These are phyloP conservation scores for Solanum lycopersicoides DNA, from an alignment of 257 asterid genomes.

Conservation along the genomic window DNA sequence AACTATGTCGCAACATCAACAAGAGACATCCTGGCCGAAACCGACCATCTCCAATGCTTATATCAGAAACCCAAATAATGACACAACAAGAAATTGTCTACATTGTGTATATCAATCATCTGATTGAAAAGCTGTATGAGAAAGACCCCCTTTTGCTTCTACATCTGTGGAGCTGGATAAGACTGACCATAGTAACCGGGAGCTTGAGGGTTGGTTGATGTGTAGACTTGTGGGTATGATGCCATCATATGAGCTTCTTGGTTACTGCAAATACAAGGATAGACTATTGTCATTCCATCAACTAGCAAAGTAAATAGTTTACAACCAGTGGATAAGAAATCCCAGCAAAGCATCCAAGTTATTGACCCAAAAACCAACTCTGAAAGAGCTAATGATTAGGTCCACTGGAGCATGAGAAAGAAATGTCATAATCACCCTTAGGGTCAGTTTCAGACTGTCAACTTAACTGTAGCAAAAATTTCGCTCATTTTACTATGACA, in stretches of 20 bases:
- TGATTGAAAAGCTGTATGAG: not conserved
- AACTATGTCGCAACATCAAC: slow-evolving; percentile 1
- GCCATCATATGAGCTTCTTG: slow-evolving; percentile 32
- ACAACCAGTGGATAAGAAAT: not conserved
- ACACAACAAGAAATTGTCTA: not conserved
- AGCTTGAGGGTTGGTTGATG: slow-evolving; percentile 26
- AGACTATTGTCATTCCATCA: not conserved
- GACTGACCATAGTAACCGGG: slow-evolving; percentile 36
- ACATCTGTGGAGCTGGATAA: slow-evolving; percentile 34
- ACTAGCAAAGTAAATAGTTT: not conserved
- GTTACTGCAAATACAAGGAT: not conserved
- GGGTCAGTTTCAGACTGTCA: not conserved
- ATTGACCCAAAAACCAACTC: not conserved
- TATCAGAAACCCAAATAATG: not conserved
- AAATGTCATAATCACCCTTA: not conserved
- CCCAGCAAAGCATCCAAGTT: not conserved
- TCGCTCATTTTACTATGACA: not conserved
- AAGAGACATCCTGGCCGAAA: not conserved
- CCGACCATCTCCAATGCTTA: not conserved
- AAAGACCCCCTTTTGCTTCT: not conserved
- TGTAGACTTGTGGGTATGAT: slow-evolving; percentile 17
- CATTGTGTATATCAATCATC: not conserved
- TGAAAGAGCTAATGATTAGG: not conserved
- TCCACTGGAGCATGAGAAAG: not conserved
- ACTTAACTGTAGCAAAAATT: not conserved